Base-by-base conservation (phyloP, 345 rosid genomes). In the Pseudoturritis turrita region DNA sequence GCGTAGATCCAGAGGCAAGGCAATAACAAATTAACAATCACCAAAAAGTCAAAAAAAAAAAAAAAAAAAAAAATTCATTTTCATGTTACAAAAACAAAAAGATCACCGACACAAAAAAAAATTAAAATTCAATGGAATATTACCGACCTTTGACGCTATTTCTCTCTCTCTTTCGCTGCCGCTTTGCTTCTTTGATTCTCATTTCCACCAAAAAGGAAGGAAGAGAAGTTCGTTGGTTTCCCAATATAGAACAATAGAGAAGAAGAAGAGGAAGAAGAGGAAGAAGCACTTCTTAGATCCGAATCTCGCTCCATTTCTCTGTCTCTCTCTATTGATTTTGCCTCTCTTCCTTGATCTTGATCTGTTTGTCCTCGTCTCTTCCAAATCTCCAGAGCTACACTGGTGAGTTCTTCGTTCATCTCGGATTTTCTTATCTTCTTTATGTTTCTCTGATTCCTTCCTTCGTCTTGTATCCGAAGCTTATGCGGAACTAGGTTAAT, bases 161-260 rank as follows among this genome's bases (percentile, higher is more conserved):
- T n/a, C 19, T 44, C 44, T 31, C 46, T 55, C 45, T 15, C 50
- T 22, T 0, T 45, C 57, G 19, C 37, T 12, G 56, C 58, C 31
- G 65, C 74, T 35, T 33, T n/a, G 60, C 39, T 39, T 51, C 68
- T 39, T 59, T 18, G 52, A 37, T 66, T 52, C 61, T 10, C 61
- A 37, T 53, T 26, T 55, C 54, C 43, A 68, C 55, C 29, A 44
- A 43, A 55, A 45, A 65, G 57, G 21, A 64, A 64, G 68, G 56
- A 63, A 63, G 45, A 28, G 43, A 68, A 68, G 75, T 61, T 72
- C 26, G 53, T 61, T 72, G 46, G n/a, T 28, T 62, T 72, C 62
- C 76, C 53, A 72, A 52, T 72, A 4, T 52, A 71, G 69, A n/a
- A 50, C 9, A 31, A 8, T 36, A 65, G 26, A 25, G n/a, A 50